Base-by-base conservation (phyloP, 2,329 filamentous ascomycete genomes). In the Fusarium marasasianum region DNA sequence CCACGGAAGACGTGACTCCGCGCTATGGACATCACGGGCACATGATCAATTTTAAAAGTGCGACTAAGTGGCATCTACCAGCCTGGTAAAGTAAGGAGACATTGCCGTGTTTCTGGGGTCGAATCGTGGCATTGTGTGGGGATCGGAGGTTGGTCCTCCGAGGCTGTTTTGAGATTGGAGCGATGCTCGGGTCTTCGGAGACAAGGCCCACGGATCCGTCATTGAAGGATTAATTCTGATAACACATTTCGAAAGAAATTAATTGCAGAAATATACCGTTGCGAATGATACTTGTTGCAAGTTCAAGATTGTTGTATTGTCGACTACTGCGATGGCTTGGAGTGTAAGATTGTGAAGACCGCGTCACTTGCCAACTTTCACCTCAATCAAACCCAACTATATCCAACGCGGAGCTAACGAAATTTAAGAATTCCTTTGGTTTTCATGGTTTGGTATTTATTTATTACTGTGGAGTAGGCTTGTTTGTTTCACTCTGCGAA, bases 141-240 rank as follows among this genome's bases (percentile, higher is more conserved):
- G 45, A 38, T 55, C 72, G 72, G 72, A 75, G 45, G 38, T 29
- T 51, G 31, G 48, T 38, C 35, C 44, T 75, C 72, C 72, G 72
- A 67, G 31, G 37, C 61, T 64, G 44, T 31, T 64, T 73, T 60
- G 31, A 62, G 72, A 10, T 33, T 15, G 24, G 17, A 47, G 37
- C 31, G 14, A 48, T 38, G 26, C 26, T 61, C 18, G 45, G 22
- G 11, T 47, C 15, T 17, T 56, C 71, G 71, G 71, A 66, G 56
- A 45, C 33, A 40, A 70, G 72, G 66, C 47, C 71, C 71, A 63
- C 20, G 24, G 15, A 51, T 55, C 71, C 71, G 71, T n/a, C 29
- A 29, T 50, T 61, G 26, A 60, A 64, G 43, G 29, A 43, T 24
- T 41, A 61, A 64, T 22, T 61, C 4, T 24, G 14, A 26, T 41